Evolutionary conservation across 768 basidiomycete genomes (phyloP).

Genomic region (Kwoniella bestiolae): DNA sequence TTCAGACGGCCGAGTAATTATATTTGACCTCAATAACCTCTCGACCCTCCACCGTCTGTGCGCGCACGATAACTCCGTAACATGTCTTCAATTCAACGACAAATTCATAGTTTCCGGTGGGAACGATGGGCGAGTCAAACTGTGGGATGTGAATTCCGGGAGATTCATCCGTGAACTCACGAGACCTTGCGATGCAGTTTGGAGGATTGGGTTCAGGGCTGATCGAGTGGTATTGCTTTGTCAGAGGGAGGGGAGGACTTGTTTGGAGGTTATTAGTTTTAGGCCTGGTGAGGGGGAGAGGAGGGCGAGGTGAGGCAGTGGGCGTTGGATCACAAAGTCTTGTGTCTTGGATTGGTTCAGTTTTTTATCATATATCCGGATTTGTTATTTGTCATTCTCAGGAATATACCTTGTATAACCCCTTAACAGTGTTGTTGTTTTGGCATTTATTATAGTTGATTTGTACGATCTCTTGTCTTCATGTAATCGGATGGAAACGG

Average conservation of each 20-base stretch:
- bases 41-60: slow-evolving; percentile 66
- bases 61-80: slow-evolving; percentile 85
- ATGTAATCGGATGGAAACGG: too few relatives aligned
- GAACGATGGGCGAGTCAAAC: slow-evolving; percentile 75
- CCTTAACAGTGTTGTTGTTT: too few relatives aligned
- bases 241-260: slow-evolving; percentile 76
- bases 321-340: too few relatives aligned
- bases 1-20: slow-evolving; percentile 83
- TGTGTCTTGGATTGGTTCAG: too few relatives aligned
- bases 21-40: slow-evolving; percentile 64
- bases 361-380: too few relatives aligned
- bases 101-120: slow-evolving; percentile 75
- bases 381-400: too few relatives aligned
- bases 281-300: slow-evolving; percentile 45
- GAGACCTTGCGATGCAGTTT: slow-evolving; percentile 70
- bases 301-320: slow-evolving; percentile 1
- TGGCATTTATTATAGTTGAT: too few relatives aligned
- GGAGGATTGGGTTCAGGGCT: slow-evolving; percentile 78
- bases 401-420: too few relatives aligned
- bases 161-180: slow-evolving; percentile 74
- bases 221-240: slow-evolving; percentile 80
- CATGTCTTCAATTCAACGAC: slow-evolving; percentile 82
- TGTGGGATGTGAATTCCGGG: slow-evolving; percentile 64
- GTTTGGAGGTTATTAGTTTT: slow-evolving; percentile 79
- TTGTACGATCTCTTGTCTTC: too few relatives aligned